Percentiles rank a stretch among this genome's conserved stretches.
These are phyloP conservation scores for Beauveria scarabaeidicola DNA, from an alignment of 2,329 filamentous ascomycete genomes.

Conservation along the genomic window DNA sequence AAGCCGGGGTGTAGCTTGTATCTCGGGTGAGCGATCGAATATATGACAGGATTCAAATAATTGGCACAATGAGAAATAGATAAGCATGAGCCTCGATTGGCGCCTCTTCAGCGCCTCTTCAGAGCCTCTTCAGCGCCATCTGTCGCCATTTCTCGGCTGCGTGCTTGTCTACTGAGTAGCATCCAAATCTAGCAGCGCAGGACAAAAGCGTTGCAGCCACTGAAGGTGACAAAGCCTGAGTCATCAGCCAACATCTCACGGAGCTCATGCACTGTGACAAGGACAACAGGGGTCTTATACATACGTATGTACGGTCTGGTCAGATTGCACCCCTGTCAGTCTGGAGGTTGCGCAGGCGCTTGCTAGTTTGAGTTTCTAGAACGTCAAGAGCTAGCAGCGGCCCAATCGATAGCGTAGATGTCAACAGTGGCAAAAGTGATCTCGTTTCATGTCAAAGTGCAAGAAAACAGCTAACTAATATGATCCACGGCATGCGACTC, in stretches of 20 bases:
- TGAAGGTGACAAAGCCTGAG: background rate
- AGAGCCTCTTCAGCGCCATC: background rate
- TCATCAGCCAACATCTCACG: slow-evolving; percentile 1
- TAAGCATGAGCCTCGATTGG: background rate
- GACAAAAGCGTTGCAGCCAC: background rate
- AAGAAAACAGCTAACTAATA: background rate
- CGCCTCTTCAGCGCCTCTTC: background rate
- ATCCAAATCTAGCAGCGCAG: background rate
- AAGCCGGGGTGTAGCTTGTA: background rate
- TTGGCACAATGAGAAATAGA: background rate
- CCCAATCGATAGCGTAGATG: background rate
- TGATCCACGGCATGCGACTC: background rate
- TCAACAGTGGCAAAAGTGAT: background rate
- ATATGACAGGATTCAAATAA: background rate
- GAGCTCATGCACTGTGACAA: background rate
- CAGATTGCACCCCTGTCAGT: background rate
- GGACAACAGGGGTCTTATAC: background rate
- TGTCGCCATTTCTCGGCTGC: background rate
- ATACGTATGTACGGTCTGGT: too few species aligned
- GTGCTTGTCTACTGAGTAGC: background rate
- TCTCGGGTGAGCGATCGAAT: background rate
- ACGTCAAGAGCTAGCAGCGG: background rate
- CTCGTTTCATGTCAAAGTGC: background rate
- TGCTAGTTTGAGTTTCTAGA: slow-evolving; percentile 3
- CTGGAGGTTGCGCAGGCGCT: background rate